These are phyloP conservation scores for Fusarium chuoi DNA, from an alignment of 2,329 filamentous ascomycete species.

Conservation along the genomic window DNA sequence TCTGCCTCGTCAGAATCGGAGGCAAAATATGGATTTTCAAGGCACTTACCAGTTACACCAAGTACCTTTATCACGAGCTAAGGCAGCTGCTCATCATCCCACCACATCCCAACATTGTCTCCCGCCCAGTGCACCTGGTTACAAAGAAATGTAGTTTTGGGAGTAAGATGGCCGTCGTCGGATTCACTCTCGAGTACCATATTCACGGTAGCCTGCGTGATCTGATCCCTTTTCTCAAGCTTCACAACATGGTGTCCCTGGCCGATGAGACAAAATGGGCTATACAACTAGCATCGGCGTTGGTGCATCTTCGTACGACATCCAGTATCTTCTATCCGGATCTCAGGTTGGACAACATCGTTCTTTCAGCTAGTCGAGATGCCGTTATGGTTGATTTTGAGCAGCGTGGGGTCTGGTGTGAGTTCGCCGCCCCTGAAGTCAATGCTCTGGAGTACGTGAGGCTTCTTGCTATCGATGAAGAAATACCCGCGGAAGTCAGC, in stretches of 20 bases:
- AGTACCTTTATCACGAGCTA: conserved; percentile 71
- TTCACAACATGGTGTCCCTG: conserved; percentile 56
- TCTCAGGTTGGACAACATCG: conserved; percentile 68
- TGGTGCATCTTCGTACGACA: conserved; percentile 60
- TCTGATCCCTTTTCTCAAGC: conserved; percentile 61
- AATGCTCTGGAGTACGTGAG: conserved; percentile 68
- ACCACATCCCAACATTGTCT: conserved; percentile 64
- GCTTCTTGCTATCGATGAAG: conserved; percentile 62
- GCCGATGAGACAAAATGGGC: conserved; percentile 64
- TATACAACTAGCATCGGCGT: conserved; percentile 61
- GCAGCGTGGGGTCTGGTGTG: conserved; percentile 71
- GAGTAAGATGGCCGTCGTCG: conserved; percentile 63
- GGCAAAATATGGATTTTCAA: conserved; percentile 64
- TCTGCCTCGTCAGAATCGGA: conserved; percentile 62
- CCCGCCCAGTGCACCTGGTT: conserved; percentile 63
- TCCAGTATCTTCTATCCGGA: conserved; percentile 66
- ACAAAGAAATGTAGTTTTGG: conserved; percentile 67
- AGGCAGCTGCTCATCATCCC: conserved; percentile 63
- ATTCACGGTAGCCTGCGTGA: conserved; percentile 65
- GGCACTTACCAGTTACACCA: conserved; percentile 65
- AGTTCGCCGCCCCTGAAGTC: conserved; percentile 69
- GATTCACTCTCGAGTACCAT: conserved; percentile 67
- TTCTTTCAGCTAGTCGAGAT: conserved; percentile 59
- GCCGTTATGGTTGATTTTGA: conserved; percentile 70
- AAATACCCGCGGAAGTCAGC: conserved; percentile 53